Conservation (phyloP, 371 early-diverging fungal species). For the Mucor sp. region DNA sequence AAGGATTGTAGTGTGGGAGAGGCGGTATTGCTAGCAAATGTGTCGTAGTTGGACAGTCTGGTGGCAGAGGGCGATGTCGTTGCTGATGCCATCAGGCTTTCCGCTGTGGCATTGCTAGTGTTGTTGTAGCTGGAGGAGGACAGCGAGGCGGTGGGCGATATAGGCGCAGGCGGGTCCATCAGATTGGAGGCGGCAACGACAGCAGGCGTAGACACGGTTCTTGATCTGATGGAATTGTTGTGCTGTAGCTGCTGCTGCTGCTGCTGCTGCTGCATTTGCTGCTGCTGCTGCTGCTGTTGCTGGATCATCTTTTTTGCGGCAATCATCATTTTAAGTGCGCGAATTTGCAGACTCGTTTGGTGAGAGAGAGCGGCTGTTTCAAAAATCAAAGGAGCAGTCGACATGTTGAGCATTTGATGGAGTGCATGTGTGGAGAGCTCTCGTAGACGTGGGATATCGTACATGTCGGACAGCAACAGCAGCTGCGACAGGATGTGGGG, state of each 20-base stretch:
- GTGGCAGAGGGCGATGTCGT: background rate
- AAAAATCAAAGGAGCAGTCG: constrained; percentile 62
- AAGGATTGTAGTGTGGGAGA: constrained; percentile 18
- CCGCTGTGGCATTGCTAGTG: constrained; percentile 8
- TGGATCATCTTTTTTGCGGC: constrained; percentile 49
- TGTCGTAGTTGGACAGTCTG: background rate
- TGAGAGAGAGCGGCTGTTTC: constrained; percentile 55
- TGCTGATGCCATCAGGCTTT: background rate
- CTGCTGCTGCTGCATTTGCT: constrained; percentile 26
- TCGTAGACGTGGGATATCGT: constrained; percentile 56
- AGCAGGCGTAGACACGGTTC: constrained; percentile 32
- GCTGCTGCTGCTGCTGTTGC: constrained; percentile 29
- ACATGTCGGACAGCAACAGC: constrained; percentile 56
- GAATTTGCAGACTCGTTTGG: constrained; percentile 52
- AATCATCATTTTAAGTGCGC: constrained; percentile 52
- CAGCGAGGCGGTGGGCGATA: constrained; percentile 22
- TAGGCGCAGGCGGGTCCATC: constrained; percentile 6
- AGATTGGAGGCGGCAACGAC: constrained; percentile 11
- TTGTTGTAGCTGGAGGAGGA: constrained; percentile 23
- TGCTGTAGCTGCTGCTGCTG: constrained; percentile 16
- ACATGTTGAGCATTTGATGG: constrained; percentile 59
- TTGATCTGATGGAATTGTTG: background rate
- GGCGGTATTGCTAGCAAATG: constrained; percentile 9
- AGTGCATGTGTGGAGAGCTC: constrained; percentile 54
- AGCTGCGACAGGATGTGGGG: constrained; percentile 60